These are phyloP conservation scores for Mycena sp. DNA, from an alignment of 1,284 basidiomycete genomes.

Conservation along the genomic window DNA sequence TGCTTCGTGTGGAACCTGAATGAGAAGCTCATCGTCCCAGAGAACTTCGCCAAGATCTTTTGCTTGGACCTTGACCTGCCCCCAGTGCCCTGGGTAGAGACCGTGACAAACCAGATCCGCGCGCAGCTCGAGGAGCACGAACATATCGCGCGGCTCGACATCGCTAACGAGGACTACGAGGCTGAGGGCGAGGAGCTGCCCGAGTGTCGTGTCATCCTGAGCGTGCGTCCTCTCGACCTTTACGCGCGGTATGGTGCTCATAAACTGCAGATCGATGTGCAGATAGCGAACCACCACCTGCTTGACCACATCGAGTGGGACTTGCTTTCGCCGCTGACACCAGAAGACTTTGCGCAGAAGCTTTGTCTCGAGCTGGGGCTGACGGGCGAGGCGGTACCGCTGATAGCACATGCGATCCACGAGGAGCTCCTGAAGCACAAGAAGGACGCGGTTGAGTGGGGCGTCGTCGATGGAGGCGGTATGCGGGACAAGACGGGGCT, in stretches of 20 bases:
- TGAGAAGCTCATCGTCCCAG: constrained; percentile 83
- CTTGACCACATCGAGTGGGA: constrained; percentile 99
- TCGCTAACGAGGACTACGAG: constrained; percentile 63
- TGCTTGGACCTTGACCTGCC: constrained; percentile 87
- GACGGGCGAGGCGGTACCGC: constrained; percentile 85
- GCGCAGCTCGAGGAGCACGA: constrained; percentile 92
- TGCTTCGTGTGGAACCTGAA: constrained; percentile 97
- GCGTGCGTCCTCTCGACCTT: constrained; percentile 63
- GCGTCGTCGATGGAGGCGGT: constrained; percentile 50
- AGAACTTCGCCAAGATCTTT: constrained; percentile 86
- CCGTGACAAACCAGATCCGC: constrained; percentile 87
- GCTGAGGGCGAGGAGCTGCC: constrained; percentile 66
- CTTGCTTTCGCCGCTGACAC: constrained; percentile 90
- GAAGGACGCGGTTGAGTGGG: constrained; percentile 93
- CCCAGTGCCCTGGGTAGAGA: constrained; percentile 70
- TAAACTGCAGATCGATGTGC: constrained; percentile 89
- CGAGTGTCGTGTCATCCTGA: constrained; percentile 91
- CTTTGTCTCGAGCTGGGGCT: constrained; percentile 91
- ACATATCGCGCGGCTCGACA: constrained; percentile 80
- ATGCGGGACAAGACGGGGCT: constrained; percentile 84
- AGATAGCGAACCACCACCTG: constrained; percentile 91
- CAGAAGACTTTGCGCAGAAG: constrained; percentile 84
- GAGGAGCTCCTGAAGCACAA: constrained; percentile 96
- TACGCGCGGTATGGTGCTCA: background rate
- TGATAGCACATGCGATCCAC: constrained; percentile 93